Evolutionary conservation across 1,284 basidiomycete genomes (phyloP), one percentile per base, ranked within the genome.

Genomic region (Trametes pubescens): DNA sequence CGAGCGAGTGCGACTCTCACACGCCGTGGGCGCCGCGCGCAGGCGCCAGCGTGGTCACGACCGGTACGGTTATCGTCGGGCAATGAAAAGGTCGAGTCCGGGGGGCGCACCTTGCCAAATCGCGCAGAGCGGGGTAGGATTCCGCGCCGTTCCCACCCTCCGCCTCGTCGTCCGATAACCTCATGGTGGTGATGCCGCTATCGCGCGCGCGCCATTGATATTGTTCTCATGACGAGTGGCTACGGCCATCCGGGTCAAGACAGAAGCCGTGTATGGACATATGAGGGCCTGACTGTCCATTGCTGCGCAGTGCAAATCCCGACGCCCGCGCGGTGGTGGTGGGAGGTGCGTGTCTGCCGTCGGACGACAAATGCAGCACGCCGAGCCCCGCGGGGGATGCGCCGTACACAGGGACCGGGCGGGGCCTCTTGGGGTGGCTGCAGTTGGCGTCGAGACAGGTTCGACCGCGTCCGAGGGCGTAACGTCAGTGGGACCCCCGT

Each of bases 121-220:
- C 53, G 52, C 37, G 53, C 60, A 26, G 38, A 51, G 54, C 43
- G 60, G 55, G 40, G 35, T 26, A 55, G 52, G n/a, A 51, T 34
- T 26, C 46, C 29, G 24, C 34, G 53, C 8, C 26, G 35, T 43
- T 56, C 60, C 38, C 60, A 46, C 60, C 53, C 6, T 35, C 44
- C 59, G 59, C 52, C 29, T 24, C 44, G 51, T 63, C 61, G 66
- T 64, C 59, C 62, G 64, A 65, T 68, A 65, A 64, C 66, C 66
- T 68, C 64, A 55, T 68, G 66, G 52, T 46, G 56, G 37, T 49
- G 53, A 43, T 57, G 64, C 24, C 56, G 61, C 52, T 63, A 63
- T 61, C 55, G 58, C 35, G 61, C 38, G 60, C 38, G 53, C 13
- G 40, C 14, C 22, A 37, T 40, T 26, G 34, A 29, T 0, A 8